These are phyloP conservation scores for Vaccinium corymbosum DNA, from an alignment of 148 eudicot genomes.

Conservation along the genomic window DNA sequence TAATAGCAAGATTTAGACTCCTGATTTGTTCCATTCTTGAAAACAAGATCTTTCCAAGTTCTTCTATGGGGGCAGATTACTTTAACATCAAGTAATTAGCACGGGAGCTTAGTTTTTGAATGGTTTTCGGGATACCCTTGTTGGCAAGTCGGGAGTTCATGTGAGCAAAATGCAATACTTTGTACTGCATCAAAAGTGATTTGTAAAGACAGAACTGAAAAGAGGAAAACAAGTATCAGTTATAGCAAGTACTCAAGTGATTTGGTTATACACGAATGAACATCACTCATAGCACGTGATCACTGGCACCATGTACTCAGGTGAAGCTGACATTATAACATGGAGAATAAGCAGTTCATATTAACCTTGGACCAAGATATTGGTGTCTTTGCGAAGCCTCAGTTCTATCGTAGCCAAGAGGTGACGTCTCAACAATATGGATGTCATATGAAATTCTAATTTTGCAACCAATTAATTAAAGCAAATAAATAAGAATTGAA, in stretches of 20 bases:
- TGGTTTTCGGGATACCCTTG: conserved; percentile 61
- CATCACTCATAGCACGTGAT: background rate
- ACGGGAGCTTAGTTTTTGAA: conserved; percentile 88
- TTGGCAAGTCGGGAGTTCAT: conserved; percentile 91
- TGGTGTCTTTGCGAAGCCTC: no score
- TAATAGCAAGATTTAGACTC: conserved; percentile 84
- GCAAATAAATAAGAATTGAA: no score
- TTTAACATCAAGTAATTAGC: conserved; percentile 81
- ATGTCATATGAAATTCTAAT: no score
- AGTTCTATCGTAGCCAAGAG: no score
- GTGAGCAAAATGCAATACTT: conserved; percentile 85
- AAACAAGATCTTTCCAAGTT: conserved; percentile 64
- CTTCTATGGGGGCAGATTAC: conserved; percentile 75
- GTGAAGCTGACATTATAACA: background rate
- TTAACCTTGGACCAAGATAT: no score
- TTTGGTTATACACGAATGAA: background rate
- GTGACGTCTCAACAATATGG: no score
- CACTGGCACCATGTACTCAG: background rate
- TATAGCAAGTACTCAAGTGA: background rate
- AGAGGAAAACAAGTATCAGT: conserved; percentile 13
- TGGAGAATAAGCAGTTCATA: no score
- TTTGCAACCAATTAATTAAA: no score
- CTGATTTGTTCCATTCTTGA: conserved; percentile 73
- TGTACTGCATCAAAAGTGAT: conserved; percentile 76
- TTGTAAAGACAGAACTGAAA: conserved; percentile 80